Base-by-base conservation (phyloP, 2,329 filamentous ascomycete species). In the Diplodia scrobiculata region DNA sequence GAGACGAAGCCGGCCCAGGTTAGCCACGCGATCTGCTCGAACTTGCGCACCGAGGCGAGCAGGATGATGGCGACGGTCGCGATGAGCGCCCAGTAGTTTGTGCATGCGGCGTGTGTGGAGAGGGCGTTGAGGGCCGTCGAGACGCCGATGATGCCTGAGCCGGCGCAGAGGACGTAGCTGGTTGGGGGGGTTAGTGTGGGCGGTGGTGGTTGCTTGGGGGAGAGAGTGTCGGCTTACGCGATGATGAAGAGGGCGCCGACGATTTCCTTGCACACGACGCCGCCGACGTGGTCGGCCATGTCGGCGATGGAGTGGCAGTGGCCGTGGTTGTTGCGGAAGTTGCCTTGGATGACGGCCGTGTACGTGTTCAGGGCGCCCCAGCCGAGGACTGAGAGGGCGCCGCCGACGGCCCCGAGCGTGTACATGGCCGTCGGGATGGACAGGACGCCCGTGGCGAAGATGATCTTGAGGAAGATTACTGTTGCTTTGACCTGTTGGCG, bases 1-100 rank as follows among this genome's bases (percentile, higher is more conserved):
- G 82, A 85, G 4, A 81, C 66, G 70, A 88, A 87, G 0, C 86
- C 87, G 11, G 80, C 81, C 82, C 84, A 89, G 0, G 85, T 86
- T 51, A 88, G 75, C 84, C 84, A 88, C 2, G 83, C 84, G 67
- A 89, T 83, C 70, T 87, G 84, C 62, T 84, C 80, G 69, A 87
- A 84, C 66, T 85, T 88, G 68, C 85, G 82, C 5, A 86, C 79
- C 29, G 80, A 83, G 0, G 84, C 84, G 5, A 81, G 78, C 0
- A 79, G 68, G 29, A 82, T 82, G 9, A 86, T 79, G 7, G 82
- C 74, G 1, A 82, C 71, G 0, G 84, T 82, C 0, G 84, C 83
- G 3, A 88, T 73, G 29, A 87, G 78, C 9, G 81, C 80, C 74
- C 81, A 88, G 77, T 80, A 85, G 17, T 85, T 84, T 0, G 86